Percentiles rank a stretch among this genome's conserved stretches.
These are phyloP conservation scores for Leccinum incarnatum DNA, from an alignment of 768 basidiomycete species.

Conservation along the genomic window DNA sequence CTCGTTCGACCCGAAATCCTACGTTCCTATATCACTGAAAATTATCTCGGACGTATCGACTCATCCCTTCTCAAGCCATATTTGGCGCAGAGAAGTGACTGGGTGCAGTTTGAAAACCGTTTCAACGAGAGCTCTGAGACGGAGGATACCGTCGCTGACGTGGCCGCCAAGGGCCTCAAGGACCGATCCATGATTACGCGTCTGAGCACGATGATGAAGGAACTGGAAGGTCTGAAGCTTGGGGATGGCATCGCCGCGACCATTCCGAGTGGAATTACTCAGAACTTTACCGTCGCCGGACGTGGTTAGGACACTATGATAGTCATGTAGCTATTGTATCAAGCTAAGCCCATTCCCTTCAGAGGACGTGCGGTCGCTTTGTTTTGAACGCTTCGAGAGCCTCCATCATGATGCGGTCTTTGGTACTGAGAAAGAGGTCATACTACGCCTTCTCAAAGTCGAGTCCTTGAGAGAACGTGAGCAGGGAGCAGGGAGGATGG, in stretches of 20 bases:
- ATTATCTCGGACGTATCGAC: slow-evolving; percentile 91
- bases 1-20: slow-evolving; percentile 94
- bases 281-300: slow-evolving; percentile 47
- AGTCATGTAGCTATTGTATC: neutral
- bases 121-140: slow-evolving; percentile 60
- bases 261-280: slow-evolving; percentile 56
- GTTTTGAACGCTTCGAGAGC: slow-evolving; percentile 84
- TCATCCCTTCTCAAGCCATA: slow-evolving; percentile 84
- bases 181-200: slow-evolving; percentile 63
- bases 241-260: slow-evolving; percentile 57
- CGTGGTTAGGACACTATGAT: slow-evolving; percentile 38
- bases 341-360: slow-evolving; percentile 55
- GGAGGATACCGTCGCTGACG: slow-evolving; percentile 40
- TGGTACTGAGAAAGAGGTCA: slow-evolving; percentile 69
- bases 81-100: slow-evolving; percentile 87
- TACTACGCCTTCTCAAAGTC: slow-evolving; percentile 89
- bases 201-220: slow-evolving; percentile 85
- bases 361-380: slow-evolving; percentile 76
- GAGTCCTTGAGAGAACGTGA: slow-evolving; percentile 52
- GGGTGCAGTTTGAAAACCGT: slow-evolving; percentile 79
- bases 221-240: slow-evolving; percentile 65
- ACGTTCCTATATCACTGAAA: slow-evolving; percentile 92
- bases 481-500: neutral
- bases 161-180: slow-evolving; percentile 47
- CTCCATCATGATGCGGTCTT: slow-evolving; percentile 65